Percentiles rank a stretch among this genome's conserved stretches.
phyloP scores from a whole-genome alignment of 805 yeast species.

The Yamadazyma laniorum region DNA sequence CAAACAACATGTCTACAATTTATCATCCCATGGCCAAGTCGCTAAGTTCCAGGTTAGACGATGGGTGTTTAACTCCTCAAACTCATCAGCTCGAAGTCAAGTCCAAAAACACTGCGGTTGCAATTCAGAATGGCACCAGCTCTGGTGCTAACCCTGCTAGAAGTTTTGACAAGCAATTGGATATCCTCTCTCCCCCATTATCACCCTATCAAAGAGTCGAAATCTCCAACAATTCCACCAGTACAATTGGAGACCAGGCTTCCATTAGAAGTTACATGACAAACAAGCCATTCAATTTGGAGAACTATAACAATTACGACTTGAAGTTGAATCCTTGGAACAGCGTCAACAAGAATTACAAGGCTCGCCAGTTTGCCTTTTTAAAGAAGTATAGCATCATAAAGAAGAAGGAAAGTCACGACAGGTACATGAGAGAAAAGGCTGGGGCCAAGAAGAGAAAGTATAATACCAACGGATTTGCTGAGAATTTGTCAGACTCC shows the following conservation, averaged over 20 bases:
- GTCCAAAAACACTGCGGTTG: not conserved
- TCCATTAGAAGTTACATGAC: conserved; percentile 19
- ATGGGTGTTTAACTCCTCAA: conserved; percentile 13
- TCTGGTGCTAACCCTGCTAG: conserved; percentile 4
- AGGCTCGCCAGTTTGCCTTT: conserved; percentile 49
- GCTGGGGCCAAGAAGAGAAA: conserved; percentile 18
- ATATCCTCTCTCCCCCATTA: conserved; percentile 47
- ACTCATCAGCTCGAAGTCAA: conserved; percentile 7
- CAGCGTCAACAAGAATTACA: conserved; percentile 44
- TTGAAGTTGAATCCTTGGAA: conserved; percentile 54
- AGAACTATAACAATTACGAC: conserved; percentile 44
- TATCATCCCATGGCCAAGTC: conserved; percentile 31
- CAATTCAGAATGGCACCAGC: too few species aligned
- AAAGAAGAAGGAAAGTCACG: conserved; percentile 17
- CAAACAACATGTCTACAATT: conserved; percentile 24
- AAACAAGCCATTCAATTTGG: conserved; percentile 45
- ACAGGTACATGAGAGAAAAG: conserved; percentile 17
- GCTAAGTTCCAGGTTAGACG: conserved; percentile 10
- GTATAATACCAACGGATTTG: conserved; percentile 14
- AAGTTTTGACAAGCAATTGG: conserved; percentile 8
- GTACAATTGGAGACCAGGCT: conserved; percentile 1
- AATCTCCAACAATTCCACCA: not conserved
- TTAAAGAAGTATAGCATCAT: conserved; percentile 49
- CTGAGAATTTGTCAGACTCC: conserved; percentile 12
- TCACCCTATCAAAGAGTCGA: conserved; percentile 37